Percentiles rank a stretch among this genome's conserved stretches.
These are phyloP conservation scores for Ustilago curta DNA, from an alignment of 1,284 basidiomycete genomes.

Conservation along the genomic window DNA sequence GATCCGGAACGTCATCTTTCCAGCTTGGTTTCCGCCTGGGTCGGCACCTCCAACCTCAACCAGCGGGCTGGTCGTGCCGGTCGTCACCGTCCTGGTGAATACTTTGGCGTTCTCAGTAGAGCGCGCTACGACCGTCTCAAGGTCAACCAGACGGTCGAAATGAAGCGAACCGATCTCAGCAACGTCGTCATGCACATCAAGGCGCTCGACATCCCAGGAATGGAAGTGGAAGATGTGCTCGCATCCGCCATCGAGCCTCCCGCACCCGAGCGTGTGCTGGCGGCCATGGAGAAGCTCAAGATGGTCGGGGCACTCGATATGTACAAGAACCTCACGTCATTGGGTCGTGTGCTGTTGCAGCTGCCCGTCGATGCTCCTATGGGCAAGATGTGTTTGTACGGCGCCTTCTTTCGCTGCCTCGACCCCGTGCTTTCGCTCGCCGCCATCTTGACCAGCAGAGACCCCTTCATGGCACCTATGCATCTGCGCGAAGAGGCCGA, in stretches of 20 bases:
- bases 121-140: conserved; percentile 77
- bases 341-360: conserved; percentile 88
- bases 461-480: conserved; percentile 87
- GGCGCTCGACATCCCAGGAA: conserved; percentile 89
- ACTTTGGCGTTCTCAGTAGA: conserved; percentile 85
- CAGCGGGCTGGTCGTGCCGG: conserved; percentile 94
- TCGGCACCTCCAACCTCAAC: conserved; percentile 90
- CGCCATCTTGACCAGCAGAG: conserved; percentile 87
- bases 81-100: conserved; percentile 89
- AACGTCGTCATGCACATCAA: conserved; percentile 83
- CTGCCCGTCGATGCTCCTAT: conserved; percentile 90
- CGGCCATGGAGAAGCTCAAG: conserved; percentile 83
- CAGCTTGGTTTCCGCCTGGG: conserved; percentile 88
- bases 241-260: conserved; percentile 90
- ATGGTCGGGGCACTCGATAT: conserved; percentile 89
- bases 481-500: conserved; percentile 72
- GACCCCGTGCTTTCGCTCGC: conserved; percentile 90
- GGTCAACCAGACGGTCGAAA: conserved; percentile 91
- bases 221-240: conserved; percentile 88
- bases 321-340: conserved; percentile 82
- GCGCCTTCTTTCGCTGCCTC: conserved; percentile 92
- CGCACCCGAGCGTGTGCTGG: conserved; percentile 79
- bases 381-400: conserved; percentile 88
- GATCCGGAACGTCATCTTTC: conserved; percentile 90
- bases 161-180: conserved; percentile 77